phyloP scores from a whole-genome alignment of 2,329 filamentous ascomycete genomes.

The Aspergillus sp. region DNA sequence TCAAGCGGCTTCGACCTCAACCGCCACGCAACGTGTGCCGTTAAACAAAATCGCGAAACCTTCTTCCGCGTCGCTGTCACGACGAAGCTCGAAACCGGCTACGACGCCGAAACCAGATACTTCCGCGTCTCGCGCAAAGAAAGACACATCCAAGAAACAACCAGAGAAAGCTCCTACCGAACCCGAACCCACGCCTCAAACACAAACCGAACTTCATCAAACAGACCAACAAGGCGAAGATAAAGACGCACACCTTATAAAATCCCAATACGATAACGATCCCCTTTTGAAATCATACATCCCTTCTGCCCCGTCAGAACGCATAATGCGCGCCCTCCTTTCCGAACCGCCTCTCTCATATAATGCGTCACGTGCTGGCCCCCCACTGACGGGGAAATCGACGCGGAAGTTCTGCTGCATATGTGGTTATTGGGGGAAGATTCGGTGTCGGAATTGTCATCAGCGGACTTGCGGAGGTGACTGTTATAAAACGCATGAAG shows the following conservation, averaged over 20 bases:
- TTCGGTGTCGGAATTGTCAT: slow-evolving; percentile 49
- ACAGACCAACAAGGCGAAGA: slow-evolving; percentile 16
- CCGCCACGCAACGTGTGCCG: slow-evolving; percentile 18
- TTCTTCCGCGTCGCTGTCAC: slow-evolving; percentile 10
- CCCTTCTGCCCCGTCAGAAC: slow-evolving; percentile 44
- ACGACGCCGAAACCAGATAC: slow-evolving; percentile 15
- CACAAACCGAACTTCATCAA: slow-evolving; percentile 1
- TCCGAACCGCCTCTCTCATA: slow-evolving; percentile 49
- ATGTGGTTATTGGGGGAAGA: slow-evolving; percentile 53
- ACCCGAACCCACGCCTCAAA: not conserved
- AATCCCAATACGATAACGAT: slow-evolving; percentile 41
- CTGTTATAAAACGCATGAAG: slow-evolving; percentile 50
- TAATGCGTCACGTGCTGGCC: slow-evolving; percentile 44
- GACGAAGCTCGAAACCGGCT: slow-evolving; percentile 30
- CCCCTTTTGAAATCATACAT: slow-evolving; percentile 44
- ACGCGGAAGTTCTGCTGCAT: slow-evolving; percentile 47
- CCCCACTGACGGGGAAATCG: slow-evolving; percentile 32
- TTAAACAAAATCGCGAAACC: slow-evolving; percentile 23
- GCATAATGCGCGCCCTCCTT: slow-evolving; percentile 46
- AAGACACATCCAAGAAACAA: slow-evolving; percentile 2
- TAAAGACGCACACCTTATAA: slow-evolving; percentile 27
- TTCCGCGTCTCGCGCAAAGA: slow-evolving; percentile 11
- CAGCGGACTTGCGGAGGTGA: slow-evolving; percentile 48
- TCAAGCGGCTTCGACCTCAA: slow-evolving; percentile 15
- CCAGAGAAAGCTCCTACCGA: not conserved